A percentile compares a stretch with the other conserved stretches of the same genome.
phyloP scores from a whole-genome alignment of 495 filamentous ascomycete genomes.

The Talaromyces wortmannii region DNA sequence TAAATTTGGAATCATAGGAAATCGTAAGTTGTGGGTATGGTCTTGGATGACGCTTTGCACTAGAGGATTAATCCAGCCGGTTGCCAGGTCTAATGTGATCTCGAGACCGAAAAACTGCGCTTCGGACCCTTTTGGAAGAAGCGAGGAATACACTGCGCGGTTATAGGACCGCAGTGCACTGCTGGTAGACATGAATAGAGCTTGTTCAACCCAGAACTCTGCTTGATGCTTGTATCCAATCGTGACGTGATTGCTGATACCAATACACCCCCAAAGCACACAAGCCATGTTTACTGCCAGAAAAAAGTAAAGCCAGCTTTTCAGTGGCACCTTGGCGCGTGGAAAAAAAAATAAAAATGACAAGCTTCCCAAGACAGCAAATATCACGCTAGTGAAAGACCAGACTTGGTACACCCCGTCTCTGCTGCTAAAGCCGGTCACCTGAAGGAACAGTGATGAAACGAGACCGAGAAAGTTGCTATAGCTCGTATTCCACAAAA shows the following conservation, averaged over 20 bases:
- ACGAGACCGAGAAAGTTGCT: slow-evolving; percentile 11
- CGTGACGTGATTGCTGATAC: slow-evolving; percentile 11
- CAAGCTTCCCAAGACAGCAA: slow-evolving; percentile 12
- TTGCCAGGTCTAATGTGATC: slow-evolving; percentile 14
- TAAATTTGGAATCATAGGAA: slow-evolving; percentile 15
- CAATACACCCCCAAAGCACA: slow-evolving; percentile 13
- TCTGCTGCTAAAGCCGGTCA: slow-evolving; percentile 9
- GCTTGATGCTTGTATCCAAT: slow-evolving; percentile 15
- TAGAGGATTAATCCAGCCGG: slow-evolving; percentile 16
- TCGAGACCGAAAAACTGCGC: slow-evolving; percentile 17
- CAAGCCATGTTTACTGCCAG: slow-evolving; percentile 9
- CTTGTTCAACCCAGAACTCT: slow-evolving; percentile 16
- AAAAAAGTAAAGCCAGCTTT: slow-evolving; percentile 12
- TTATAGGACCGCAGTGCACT: slow-evolving; percentile 15
- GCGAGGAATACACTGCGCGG: slow-evolving; percentile 12
- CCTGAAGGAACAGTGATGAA: slow-evolving; percentile 11
- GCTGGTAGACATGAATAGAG: slow-evolving; percentile 9
- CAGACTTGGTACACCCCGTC: slow-evolving; percentile 12
- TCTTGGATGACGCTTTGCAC: slow-evolving; percentile 17
- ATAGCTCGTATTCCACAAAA: slow-evolving; percentile 16
- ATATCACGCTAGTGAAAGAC: slow-evolving; percentile 11
- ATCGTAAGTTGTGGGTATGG: slow-evolving; percentile 13
- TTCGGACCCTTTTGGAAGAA: slow-evolving; percentile 13
- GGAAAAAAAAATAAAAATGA: slow-evolving; percentile 11
- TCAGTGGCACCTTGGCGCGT: slow-evolving; percentile 5